These are phyloP conservation scores for Candida odintsovae DNA, from an alignment of 805 yeast species.

Conservation along the genomic window DNA sequence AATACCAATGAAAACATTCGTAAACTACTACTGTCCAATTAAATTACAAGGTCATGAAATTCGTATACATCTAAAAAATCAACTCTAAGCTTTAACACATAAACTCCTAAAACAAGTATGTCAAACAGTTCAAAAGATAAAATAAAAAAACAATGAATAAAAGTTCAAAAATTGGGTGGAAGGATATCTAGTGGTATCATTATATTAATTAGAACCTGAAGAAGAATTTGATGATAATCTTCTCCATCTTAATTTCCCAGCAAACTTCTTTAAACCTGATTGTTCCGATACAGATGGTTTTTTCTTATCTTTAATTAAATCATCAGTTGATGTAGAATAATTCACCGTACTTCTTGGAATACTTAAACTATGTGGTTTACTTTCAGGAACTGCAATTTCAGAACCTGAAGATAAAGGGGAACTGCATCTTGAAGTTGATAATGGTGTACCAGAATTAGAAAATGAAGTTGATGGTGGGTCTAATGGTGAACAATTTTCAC, in stretches of 20 bases:
- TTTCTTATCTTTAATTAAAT: constrained; percentile 9
- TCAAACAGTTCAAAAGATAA: not conserved
- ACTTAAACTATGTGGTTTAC: not conserved
- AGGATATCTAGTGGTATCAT: not conserved
- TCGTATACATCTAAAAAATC: not conserved
- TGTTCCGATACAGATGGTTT: constrained; percentile 11
- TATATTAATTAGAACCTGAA: constrained; percentile 11
- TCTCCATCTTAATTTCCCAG: constrained; percentile 25
- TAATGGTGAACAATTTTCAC: constrained; percentile 18
- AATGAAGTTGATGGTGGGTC: constrained; percentile 6
- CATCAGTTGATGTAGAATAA: constrained; percentile 6
- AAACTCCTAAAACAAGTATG: not conserved
- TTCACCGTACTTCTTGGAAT: constrained; percentile 3
- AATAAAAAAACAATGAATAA: not conserved
- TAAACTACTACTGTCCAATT: too few relatives aligned
- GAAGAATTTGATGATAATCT: constrained; percentile 23
- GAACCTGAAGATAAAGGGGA: constrained; percentile 15
- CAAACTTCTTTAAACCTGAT: constrained; percentile 23
- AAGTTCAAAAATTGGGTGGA: too few relatives aligned
- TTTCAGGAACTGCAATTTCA: constrained; percentile 1
- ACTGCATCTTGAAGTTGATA: constrained; percentile 5
- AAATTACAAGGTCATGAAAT: not conserved
- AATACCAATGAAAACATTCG: too few relatives aligned
- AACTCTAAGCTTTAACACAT: not conserved
- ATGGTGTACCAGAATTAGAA: not conserved